Evolutionary conservation across 257 asterid species (phyloP).

Genomic region (Echium plantagineum): DNA sequence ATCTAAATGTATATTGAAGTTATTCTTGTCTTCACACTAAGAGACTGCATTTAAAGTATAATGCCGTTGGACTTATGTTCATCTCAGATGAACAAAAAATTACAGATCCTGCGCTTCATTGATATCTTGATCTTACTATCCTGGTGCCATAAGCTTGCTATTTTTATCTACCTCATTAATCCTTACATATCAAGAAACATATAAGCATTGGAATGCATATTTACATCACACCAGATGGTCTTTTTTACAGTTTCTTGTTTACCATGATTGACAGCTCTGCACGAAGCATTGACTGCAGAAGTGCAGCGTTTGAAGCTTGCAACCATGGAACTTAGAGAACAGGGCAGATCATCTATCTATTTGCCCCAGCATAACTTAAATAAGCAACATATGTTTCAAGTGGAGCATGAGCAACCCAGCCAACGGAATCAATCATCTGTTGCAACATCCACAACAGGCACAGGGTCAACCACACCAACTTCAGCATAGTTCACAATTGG

Average conservation of each 20-base stretch:
- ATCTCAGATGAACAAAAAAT: background rate
- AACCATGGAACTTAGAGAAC: constrained; percentile 38
- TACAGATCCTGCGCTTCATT: background rate
- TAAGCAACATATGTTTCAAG: constrained; percentile 41
- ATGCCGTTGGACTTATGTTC: background rate
- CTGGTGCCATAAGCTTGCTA: background rate
- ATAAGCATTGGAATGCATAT: background rate
- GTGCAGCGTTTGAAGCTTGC: constrained; percentile 61
- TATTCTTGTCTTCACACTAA: background rate
- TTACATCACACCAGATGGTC: background rate
- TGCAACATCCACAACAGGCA: constrained; percentile 24
- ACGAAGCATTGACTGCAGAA: constrained; percentile 59
- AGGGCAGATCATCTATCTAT: constrained; percentile 29
- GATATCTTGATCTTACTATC: background rate
- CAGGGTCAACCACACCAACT: constrained; percentile 33
- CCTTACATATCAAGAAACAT: background rate
- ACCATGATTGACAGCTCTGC: constrained; percentile 43
- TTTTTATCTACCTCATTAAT: background rate
- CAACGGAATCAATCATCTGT: constrained; percentile 31
- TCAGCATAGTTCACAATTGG: constrained; percentile 19
- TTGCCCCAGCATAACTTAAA: constrained; percentile 23
- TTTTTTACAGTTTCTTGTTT: background rate
- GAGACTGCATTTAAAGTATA: background rate
- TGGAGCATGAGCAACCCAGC: constrained; percentile 36
- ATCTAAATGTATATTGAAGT: background rate